phyloP scores from a whole-genome alignment of 192 early-diverging fungal genomes.

The Podila epicladia region DNA sequence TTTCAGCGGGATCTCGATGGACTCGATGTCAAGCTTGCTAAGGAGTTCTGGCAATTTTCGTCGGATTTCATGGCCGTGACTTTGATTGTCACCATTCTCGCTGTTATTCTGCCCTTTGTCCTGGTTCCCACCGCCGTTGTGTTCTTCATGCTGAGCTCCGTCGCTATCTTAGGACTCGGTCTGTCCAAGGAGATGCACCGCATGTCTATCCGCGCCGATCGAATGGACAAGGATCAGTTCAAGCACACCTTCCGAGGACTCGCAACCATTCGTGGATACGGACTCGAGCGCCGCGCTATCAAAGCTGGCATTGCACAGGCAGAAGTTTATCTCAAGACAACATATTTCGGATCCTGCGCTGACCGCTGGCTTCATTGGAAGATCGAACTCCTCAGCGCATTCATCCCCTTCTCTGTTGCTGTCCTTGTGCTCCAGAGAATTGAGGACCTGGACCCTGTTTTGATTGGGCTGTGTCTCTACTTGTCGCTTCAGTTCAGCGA shows the following conservation, averaged over 20 bases:
- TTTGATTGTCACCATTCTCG: slow-evolving; percentile 20
- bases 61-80: slow-evolving; percentile 23
- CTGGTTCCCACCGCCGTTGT: slow-evolving; percentile 19
- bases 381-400: slow-evolving; percentile 32
- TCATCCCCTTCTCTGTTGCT: slow-evolving; percentile 36
- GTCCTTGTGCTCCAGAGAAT: slow-evolving; percentile 20
- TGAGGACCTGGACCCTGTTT: slow-evolving; percentile 28
- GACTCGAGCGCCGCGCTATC: slow-evolving; percentile 43
- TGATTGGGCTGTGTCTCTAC: slow-evolving; percentile 37
- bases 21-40: slow-evolving; percentile 44
- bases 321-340: slow-evolving; percentile 41
- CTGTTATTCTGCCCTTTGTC: slow-evolving; percentile 17
- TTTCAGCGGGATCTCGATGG: slow-evolving; percentile 43
- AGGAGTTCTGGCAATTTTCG: slow-evolving; percentile 49
- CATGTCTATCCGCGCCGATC: slow-evolving; percentile 44
- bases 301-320: slow-evolving; percentile 39
- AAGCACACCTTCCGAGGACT: slow-evolving; percentile 47
- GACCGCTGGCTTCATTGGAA: slow-evolving; percentile 53
- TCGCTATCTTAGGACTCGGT: slow-evolving; percentile 27
- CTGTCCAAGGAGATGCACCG: slow-evolving; percentile 52
- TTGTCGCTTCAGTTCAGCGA: slow-evolving; percentile 46
- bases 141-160: slow-evolving; percentile 29
- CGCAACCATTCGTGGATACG: slow-evolving; percentile 43
- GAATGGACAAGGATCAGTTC: slow-evolving; percentile 52
- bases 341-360: slow-evolving; percentile 40